Evolutionary conservation across 1,284 basidiomycete species (phyloP), one percentile per base, ranked within the genome.

Genomic region (Cutaneotrichosporon daszewskae): DNA sequence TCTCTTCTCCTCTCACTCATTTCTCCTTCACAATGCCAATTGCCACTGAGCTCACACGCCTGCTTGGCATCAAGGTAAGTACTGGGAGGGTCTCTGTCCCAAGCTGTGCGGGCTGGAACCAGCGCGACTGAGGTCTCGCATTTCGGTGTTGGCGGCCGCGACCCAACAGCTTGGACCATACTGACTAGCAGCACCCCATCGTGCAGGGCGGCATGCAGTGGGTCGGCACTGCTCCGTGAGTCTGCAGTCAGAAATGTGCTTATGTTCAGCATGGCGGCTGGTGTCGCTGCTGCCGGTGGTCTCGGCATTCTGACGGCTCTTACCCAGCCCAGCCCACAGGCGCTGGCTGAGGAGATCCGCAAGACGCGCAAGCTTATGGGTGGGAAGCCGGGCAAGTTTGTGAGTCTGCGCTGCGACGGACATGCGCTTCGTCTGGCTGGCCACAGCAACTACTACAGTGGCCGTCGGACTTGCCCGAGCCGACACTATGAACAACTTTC

Each of bases 231-330:
- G n/a, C n/a, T n/a, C n/a, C n/a, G 39, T 40, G 20, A 39, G 38
- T 41, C 16, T 10, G 3, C 22, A 14, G 14, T 5, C 16, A 14
- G 23, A 14, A 16, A 3, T 20, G 27, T 16, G 22, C 28, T 32
- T 13, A 31, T 29, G 19, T 6, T 10, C 39, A 41, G 39, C 16
- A 16, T 34, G 23, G 32, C 39, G 11, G 80, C 86, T 12, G 89
- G 87, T 0, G 84, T 92, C 4, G 87, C 85, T 16, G 81, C 89
- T 47, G 88, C 86, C 1, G 91, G 91, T 6, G 90, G 84, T 18
- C 75, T 94, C 18, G 89, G 88, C 72, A 79, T 95, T 49, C 73
- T 95, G 42, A 95, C 91, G 2, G 91, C 88, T 1, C 76, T 78
- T n/a, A 62, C 90, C 1, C 88, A 95, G 65, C 88, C 91, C 1